Evolutionary conservation across 768 basidiomycete species (phyloP).

Genomic region (Kwoniella sp.): DNA sequence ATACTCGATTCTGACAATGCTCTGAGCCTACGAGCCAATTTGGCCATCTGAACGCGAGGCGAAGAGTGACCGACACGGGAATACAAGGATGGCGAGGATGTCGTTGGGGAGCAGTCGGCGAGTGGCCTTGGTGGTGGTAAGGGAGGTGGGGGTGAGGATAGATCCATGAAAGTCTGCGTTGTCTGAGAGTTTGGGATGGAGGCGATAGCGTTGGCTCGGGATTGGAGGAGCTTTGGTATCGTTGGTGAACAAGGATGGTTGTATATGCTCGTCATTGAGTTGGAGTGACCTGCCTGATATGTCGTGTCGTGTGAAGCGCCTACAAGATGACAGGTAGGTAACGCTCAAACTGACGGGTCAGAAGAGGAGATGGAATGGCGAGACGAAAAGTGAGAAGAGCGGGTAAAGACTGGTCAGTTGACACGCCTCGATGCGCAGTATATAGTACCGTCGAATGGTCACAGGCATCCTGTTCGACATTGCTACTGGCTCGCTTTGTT

Average conservation of each 20-base stretch:
- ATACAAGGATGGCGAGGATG: conserved; percentile 37
- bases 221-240: conserved; percentile 16
- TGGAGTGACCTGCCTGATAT: too few species aligned
- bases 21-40: conserved; percentile 5
- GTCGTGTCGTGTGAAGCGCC: too few species aligned
- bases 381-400: not conserved
- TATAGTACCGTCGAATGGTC: not conserved
- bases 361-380: not conserved
- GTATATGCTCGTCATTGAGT: conserved; percentile 1
- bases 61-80: conserved; percentile 24
- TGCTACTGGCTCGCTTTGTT: not conserved
- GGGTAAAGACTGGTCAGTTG: not conserved
- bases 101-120: conserved; percentile 16
- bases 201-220: conserved; percentile 10
- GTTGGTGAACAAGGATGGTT: conserved; percentile 6
- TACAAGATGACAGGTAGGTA: too few species aligned
- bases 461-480: not conserved
- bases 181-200: conserved; percentile 19
- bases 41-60: conserved; percentile 8
- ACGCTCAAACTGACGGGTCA: not conserved
- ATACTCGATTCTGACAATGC: conserved; percentile 11
- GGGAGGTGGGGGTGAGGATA: conserved; percentile 12
- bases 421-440: not conserved
- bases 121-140: conserved; percentile 10
- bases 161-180: conserved; percentile 10